A percentile compares a stretch with the other conserved stretches of the same genome.
These are phyloP conservation scores for Exophiala alcalophila DNA, from an alignment of 2,329 filamentous ascomycete genomes.

Conservation along the genomic window DNA sequence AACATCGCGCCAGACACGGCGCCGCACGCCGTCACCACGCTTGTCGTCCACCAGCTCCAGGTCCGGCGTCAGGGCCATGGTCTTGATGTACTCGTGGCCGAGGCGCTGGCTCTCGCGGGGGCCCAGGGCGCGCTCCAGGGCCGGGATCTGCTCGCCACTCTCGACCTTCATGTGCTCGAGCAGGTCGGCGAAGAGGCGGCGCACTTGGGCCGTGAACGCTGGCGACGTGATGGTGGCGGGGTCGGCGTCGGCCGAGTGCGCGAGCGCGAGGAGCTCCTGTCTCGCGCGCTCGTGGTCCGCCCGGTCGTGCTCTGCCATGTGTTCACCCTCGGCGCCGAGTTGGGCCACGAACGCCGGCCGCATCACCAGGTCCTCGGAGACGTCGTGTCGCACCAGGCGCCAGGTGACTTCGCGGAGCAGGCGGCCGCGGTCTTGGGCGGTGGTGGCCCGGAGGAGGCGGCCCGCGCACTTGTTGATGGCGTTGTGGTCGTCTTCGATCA, in stretches of 20 bases:
- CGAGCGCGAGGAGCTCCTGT: slow-evolving; percentile 14
- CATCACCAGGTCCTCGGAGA: slow-evolving; percentile 29
- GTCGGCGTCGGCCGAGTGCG: slow-evolving; percentile 3
- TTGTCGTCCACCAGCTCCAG: slow-evolving; percentile 8
- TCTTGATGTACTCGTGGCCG: slow-evolving; percentile 21
- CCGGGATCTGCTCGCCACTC: slow-evolving; percentile 25
- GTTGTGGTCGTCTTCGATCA: slow-evolving; percentile 28
- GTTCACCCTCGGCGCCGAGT: slow-evolving; percentile 17
- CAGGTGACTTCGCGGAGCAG: slow-evolving; percentile 22
- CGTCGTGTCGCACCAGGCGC: slow-evolving; percentile 28
- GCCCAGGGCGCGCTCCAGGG: slow-evolving; percentile 17
- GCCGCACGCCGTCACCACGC: neutral
- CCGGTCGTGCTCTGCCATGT: slow-evolving; percentile 27
- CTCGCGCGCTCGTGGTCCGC: slow-evolving; percentile 24
- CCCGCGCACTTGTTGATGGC: slow-evolving; percentile 83
- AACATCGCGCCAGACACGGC: slow-evolving; percentile 18
- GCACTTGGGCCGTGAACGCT: slow-evolving; percentile 4
- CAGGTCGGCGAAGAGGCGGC: slow-evolving; percentile 19
- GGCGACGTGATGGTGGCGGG: too few relatives aligned
- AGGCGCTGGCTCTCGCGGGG: slow-evolving; percentile 16
- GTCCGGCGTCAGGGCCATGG: slow-evolving; percentile 22
- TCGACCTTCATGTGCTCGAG: slow-evolving; percentile 26
- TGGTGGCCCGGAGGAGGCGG: slow-evolving; percentile 73
- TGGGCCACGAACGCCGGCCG: slow-evolving; percentile 25
- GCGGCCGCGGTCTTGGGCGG: slow-evolving; percentile 5